phyloP scores from a whole-genome alignment of 2,329 filamentous ascomycete genomes.

The Decorospora gaudefroyi region DNA sequence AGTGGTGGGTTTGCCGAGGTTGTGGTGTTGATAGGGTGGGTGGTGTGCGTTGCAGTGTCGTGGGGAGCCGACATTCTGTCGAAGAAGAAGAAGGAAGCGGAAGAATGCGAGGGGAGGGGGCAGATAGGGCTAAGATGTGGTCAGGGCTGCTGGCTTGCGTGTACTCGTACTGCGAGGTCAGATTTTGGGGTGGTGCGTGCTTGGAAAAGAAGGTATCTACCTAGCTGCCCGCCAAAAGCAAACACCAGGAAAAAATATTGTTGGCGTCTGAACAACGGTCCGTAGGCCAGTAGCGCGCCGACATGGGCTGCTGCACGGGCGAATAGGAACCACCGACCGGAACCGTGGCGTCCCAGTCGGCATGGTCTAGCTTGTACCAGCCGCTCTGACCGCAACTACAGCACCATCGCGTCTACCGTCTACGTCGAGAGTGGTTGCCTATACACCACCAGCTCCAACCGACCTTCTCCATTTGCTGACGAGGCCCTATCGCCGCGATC shows the following conservation, averaged over 20 bases:
- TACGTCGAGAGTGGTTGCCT: conserved; percentile 13
- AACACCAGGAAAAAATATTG: conserved; percentile 15
- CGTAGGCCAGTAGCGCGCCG: conserved; percentile 16
- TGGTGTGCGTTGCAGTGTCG: conserved; percentile 26
- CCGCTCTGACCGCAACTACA: conserved; percentile 10
- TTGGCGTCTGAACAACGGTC: conserved; percentile 26
- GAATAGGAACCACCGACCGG: conserved; percentile 12
- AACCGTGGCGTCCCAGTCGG: conserved; percentile 12
- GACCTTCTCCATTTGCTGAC: not conserved
- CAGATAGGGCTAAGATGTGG: conserved; percentile 20
- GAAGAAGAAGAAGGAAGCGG: conserved; percentile 22
- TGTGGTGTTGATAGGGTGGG: conserved; percentile 26
- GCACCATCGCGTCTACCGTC: not conserved
- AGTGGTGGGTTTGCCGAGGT: conserved; percentile 25
- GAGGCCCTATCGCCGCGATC: conserved; percentile 11
- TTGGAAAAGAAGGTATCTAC: not conserved
- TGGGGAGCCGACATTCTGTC: conserved; percentile 41
- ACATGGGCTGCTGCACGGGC: no score
- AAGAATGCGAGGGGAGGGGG: conserved; percentile 17
- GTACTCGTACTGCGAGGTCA: conserved; percentile 21
- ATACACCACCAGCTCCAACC: conserved; percentile 23
- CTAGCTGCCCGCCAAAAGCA: not conserved
- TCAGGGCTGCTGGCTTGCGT: conserved; percentile 18
- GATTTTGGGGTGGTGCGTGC: conserved; percentile 7
- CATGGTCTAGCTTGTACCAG: conserved; percentile 11